Evolutionary conservation across 805 yeast species (phyloP).

Genomic region (Monosporozyma siamensis): DNA sequence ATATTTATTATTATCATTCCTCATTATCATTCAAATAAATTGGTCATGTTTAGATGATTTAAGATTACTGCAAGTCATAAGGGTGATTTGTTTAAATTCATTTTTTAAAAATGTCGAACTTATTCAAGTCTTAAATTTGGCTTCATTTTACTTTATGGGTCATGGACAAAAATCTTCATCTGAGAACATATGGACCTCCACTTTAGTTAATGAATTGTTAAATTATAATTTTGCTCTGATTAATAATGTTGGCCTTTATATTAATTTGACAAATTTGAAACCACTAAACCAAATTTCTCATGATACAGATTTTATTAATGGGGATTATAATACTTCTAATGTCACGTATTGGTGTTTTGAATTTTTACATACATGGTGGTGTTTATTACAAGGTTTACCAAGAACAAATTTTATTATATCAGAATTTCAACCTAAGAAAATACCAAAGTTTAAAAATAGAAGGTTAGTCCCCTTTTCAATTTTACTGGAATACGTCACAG

Average conservation of each 20-base stretch:
- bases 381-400: conserved; percentile 21
- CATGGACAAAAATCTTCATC: neutral
- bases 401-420: conserved; percentile 20
- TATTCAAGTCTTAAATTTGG: conserved; percentile 19
- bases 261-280: conserved; percentile 17
- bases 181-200: conserved; percentile 5
- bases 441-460: conserved; percentile 14
- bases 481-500: conserved; percentile 13
- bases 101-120: conserved; percentile 8
- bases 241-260: conserved; percentile 17
- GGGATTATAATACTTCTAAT: conserved; percentile 2
- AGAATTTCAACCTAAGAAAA: conserved; percentile 21
- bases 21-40: conserved; percentile 23
- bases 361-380: conserved; percentile 27
- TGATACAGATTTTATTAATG: too few species aligned
- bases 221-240: conserved; percentile 14
- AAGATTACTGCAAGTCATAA: conserved; percentile 20
- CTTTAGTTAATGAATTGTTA: conserved; percentile 11
- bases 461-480: conserved; percentile 19
- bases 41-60: conserved; percentile 24
- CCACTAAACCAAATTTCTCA: too few species aligned
- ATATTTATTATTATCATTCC: conserved; percentile 12
- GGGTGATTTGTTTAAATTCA: conserved; percentile 13
- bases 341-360: conserved; percentile 25
- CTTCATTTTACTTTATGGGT: conserved; percentile 23